Conservation (phyloP, 768 basidiomycete genomes). For the Phlebiopsis flavidoalba region DNA sequence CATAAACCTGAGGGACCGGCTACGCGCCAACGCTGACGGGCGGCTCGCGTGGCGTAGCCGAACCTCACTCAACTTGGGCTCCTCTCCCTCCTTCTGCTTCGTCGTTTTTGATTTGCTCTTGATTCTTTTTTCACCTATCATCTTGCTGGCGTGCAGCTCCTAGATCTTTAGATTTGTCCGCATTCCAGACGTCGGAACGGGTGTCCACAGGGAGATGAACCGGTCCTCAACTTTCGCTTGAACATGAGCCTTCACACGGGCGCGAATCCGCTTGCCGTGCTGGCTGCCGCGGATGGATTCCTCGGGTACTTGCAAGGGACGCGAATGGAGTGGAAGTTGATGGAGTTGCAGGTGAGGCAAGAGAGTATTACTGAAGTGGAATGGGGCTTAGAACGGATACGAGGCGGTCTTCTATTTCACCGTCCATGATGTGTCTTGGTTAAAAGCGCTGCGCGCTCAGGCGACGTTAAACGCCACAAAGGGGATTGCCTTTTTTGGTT, state of each 20-base stretch:
- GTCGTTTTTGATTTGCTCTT: conserved; percentile 41
- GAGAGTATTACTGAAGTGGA: conserved; percentile 59
- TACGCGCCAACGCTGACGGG: no score
- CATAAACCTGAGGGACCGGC: conserved; percentile 58
- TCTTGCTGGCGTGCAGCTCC: conserved; percentile 66
- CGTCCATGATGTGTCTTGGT: conserved; percentile 7
- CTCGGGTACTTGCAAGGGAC: conserved; percentile 74
- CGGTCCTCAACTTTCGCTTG: conserved; percentile 61
- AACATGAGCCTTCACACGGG: conserved; percentile 63
- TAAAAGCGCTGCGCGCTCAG: not conserved
- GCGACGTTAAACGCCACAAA: not conserved
- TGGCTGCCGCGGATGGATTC: conserved; percentile 63
- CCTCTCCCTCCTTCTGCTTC: conserved; percentile 44
- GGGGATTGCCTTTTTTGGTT: not conserved
- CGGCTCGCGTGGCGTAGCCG: conserved; percentile 73
- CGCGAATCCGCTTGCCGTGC: conserved; percentile 75
- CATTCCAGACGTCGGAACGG: conserved; percentile 76
- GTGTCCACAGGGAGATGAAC: conserved; percentile 81
- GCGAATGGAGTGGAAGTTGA: conserved; percentile 73
- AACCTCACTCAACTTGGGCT: conserved; percentile 62
- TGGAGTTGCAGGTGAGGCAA: conserved; percentile 67
- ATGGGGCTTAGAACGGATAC: conserved; percentile 68
- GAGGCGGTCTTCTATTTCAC: conserved; percentile 53
- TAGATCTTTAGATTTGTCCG: conserved; percentile 60
- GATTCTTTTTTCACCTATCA: conserved; percentile 76